Conservation (phyloP, 164 flowering plant genomes). For the Litsea cubeba region DNA sequence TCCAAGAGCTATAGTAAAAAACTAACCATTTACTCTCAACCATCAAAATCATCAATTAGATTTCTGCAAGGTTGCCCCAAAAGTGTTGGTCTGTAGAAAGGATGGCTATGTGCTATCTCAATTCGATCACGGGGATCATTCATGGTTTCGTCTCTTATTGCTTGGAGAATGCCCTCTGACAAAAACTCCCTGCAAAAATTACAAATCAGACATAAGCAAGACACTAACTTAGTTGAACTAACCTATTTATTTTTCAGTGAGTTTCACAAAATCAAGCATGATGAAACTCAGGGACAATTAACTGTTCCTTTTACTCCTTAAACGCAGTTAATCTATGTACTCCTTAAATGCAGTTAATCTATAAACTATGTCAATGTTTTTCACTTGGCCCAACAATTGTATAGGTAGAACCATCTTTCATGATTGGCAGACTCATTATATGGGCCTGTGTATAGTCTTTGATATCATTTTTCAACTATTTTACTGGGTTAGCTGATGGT, state of each 20-base stretch:
- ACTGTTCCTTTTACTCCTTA: not conserved
- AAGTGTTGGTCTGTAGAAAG: conserved; percentile 77
- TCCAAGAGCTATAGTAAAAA: not conserved
- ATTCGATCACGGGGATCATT: conserved; percentile 93
- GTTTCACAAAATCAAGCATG: not conserved
- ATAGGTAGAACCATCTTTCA: not conserved
- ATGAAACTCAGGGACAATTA: not conserved
- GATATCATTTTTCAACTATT: too few species aligned
- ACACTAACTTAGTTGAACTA: not conserved
- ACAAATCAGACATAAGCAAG: conserved; percentile 9
- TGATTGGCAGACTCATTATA: not conserved
- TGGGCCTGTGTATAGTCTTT: not conserved
- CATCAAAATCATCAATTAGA: not conserved
- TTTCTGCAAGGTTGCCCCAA: conserved; percentile 52
- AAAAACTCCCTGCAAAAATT: conserved; percentile 61
- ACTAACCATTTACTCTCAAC: not conserved
- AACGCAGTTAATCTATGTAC: not conserved
- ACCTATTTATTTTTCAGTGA: not conserved
- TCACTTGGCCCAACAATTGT: too few species aligned
- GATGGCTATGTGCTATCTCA: conserved; percentile 76
- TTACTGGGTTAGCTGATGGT: not conserved
- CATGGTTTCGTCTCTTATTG: conserved; percentile 83
- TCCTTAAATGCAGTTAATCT: too few species aligned
- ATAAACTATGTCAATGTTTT: too few species aligned
- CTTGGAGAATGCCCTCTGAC: conserved; percentile 66